Conservation (phyloP, 2,329 filamentous ascomycete genomes). For the Didymella segeticola region DNA sequence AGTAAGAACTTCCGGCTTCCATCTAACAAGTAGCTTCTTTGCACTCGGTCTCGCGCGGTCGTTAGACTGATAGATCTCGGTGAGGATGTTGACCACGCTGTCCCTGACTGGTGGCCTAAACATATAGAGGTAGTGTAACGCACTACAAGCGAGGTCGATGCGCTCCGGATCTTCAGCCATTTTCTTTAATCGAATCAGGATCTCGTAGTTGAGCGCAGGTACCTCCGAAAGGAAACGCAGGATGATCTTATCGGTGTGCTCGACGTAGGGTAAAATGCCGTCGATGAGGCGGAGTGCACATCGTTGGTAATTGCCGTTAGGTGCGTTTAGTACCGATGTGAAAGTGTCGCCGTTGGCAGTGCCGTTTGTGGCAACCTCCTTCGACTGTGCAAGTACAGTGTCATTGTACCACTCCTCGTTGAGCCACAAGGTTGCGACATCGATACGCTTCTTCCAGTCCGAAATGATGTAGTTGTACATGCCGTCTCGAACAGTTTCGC, state of each 20-base stretch:
- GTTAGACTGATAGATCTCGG: constrained; percentile 62
- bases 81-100: constrained; percentile 63
- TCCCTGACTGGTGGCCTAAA: constrained; percentile 66
- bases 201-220: constrained; percentile 74
- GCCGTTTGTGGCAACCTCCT: constrained; percentile 29
- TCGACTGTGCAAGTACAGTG: constrained; percentile 59
- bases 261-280: constrained; percentile 88
- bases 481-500: constrained; percentile 76
- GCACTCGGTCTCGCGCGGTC: constrained; percentile 56
- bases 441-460: constrained; percentile 88
- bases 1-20: constrained; percentile 59
- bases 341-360: constrained; percentile 56
- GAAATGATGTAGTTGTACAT: constrained; percentile 88
- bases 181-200: constrained; percentile 74
- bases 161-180: constrained; percentile 69
- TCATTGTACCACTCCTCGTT: constrained; percentile 99
- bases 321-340: constrained; percentile 23
- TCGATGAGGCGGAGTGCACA: constrained; percentile 85
- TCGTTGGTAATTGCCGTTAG: constrained; percentile 71
- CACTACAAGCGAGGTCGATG: constrained; percentile 64
- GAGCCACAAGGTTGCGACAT: constrained; percentile 90
- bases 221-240: constrained; percentile 93
- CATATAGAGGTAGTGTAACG: constrained; percentile 59
- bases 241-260: constrained; percentile 85
- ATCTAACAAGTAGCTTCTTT: constrained; percentile 62